These are phyloP conservation scores for Calendula officinalis DNA, from an alignment of 129 eudicot species.

Conservation along the genomic window DNA sequence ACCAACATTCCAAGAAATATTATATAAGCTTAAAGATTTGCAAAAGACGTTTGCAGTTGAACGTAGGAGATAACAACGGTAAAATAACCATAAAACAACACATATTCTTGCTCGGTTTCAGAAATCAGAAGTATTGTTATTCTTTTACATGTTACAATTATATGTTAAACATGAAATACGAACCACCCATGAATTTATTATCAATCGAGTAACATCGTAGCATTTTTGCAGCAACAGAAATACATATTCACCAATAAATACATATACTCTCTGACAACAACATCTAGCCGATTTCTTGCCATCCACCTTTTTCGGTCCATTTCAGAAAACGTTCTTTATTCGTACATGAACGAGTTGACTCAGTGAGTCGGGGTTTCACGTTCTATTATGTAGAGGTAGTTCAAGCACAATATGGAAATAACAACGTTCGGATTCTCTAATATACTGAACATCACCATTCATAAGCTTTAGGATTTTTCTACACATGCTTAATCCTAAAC, in stretches of 20 bases:
- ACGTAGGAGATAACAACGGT: constrained; percentile 41
- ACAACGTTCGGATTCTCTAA: constrained; percentile 82
- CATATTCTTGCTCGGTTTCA: background rate
- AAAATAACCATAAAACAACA: background rate
- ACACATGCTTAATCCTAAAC: constrained; percentile 85
- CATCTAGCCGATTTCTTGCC: background rate
- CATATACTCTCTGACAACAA: constrained; percentile 15
- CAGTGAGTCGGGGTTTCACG: constrained; percentile 10
- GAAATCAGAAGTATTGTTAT: background rate
- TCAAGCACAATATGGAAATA: constrained; percentile 67
- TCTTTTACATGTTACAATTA: no score
- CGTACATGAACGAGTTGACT: background rate
- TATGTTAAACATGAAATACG: background rate
- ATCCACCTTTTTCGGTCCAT: background rate
- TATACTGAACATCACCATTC: constrained; percentile 89
- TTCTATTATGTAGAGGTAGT: constrained; percentile 38
- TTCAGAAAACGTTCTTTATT: constrained; percentile 14
- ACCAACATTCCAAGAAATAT: constrained; percentile 71
- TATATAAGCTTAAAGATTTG: constrained; percentile 56
- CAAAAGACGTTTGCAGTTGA: constrained; percentile 45
- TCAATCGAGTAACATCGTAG: background rate
- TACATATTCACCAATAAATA: constrained; percentile 13
- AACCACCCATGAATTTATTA: background rate
- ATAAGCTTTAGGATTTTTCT: constrained; percentile 72
- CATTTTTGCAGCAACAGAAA: constrained; percentile 7